Evolutionary conservation across 805 yeast species (phyloP).

Genomic region (Kazachstania bromeliacearum): DNA sequence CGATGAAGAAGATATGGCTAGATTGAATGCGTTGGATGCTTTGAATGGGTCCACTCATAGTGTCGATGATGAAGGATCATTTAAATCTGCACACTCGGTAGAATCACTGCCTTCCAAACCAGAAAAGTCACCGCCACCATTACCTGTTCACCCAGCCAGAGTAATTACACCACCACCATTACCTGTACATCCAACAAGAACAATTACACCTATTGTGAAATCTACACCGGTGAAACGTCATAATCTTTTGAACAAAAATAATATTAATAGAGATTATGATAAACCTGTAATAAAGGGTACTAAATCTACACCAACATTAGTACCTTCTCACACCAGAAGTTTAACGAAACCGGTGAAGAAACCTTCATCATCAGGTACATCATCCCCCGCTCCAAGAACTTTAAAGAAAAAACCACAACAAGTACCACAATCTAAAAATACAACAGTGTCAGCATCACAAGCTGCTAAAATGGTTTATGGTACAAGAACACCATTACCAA

Average conservation of each 20-base stretch:
- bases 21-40: conserved; percentile 11
- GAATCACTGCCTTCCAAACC: neutral
- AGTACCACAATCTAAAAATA: neutral
- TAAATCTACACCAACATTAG: conserved; percentile 5
- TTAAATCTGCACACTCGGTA: neutral
- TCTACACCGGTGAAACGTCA: conserved; percentile 1
- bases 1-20: conserved; percentile 12
- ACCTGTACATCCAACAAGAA: neutral
- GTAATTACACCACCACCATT: conserved; percentile 2
- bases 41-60: conserved; percentile 6
- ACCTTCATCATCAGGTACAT: conserved; percentile 3
- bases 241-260: conserved; percentile 3
- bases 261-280: neutral
- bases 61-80: neutral
- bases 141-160: neutral
- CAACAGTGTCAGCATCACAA: conserved; percentile 5
- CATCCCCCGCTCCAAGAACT: conserved; percentile 1
- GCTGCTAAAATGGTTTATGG: conserved; percentile 6
- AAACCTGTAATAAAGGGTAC: neutral
- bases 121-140: conserved; percentile 1
- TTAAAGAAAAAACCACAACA: neutral
- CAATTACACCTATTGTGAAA: neutral
- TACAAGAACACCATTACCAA: conserved; percentile 1
- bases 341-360: neutral
- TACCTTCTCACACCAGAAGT: neutral